phyloP scores from a whole-genome alignment of 305 asterid species.

The Solanum aculeatissimum region DNA sequence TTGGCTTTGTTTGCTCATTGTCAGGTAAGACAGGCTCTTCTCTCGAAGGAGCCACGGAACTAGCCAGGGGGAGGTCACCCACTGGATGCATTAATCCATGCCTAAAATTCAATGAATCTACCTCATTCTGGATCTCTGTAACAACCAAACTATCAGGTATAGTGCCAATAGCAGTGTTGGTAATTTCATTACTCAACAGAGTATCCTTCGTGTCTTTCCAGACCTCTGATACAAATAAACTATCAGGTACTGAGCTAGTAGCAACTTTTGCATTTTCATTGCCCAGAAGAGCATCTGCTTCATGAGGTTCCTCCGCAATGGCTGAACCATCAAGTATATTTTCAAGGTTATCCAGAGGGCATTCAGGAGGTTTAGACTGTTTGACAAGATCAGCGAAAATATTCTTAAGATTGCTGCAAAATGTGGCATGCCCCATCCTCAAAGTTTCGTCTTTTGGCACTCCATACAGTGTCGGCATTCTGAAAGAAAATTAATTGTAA shows the following conservation, averaged over 20 bases:
- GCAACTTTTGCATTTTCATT: neutral
- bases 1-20: conserved; percentile 19
- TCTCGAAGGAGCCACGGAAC: neutral
- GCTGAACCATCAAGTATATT: conserved; percentile 26
- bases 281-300: conserved; percentile 12
- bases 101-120: neutral
- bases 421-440: conserved; percentile 81
- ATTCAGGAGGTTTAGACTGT: conserved; percentile 62
- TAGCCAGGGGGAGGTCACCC: neutral
- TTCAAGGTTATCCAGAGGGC: conserved; percentile 26
- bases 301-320: conserved; percentile 22
- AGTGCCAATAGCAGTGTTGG: conserved; percentile 1
- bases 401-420: conserved; percentile 71
- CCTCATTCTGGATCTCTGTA: neutral
- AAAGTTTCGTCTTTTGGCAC: conserved; percentile 90
- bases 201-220: conserved; percentile 17
- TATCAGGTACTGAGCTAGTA: neutral
- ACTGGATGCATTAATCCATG: neutral
- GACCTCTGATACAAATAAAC: conserved; percentile 11
- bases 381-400: conserved; percentile 82
- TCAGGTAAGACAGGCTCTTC: conserved; percentile 18
- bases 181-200: conserved; percentile 9
- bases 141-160: neutral
- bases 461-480: conserved; percentile 83
- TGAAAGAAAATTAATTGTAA: conserved; percentile 2